Evolutionary conservation across 805 yeast genomes (phyloP), one percentile per base, ranked within the genome.

Genomic region (Cyberlindnera meyerae): DNA sequence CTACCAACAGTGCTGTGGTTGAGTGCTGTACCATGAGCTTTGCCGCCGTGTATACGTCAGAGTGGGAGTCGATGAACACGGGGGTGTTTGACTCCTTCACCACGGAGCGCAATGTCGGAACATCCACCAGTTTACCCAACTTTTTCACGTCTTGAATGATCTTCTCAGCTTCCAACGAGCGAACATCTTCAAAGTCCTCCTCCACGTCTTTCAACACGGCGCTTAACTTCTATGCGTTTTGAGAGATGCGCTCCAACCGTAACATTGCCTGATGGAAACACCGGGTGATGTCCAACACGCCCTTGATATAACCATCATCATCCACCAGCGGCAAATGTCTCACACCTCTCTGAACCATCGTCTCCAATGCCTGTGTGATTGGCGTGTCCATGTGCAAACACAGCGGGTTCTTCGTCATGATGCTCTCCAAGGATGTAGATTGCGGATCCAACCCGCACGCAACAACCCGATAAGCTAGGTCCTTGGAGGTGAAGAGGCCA

Each of bases 201-300:
- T 54, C 58, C 14, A 58, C 61, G 21, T 58, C 62, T 24, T 40
- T 46, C 27, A 60, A 32, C 2, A 58, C 56, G 2, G 47, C 49
- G 8, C 48, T 45, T 27, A 60, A 38, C 37, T 59, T 61, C 30
- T 55, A 49, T 3, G 70, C 67, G 37, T 64, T 67, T 17, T 47
- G 41, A 1, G 70, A 52, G 43, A 68, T 60, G 32, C 62, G 60
- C 42, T 69, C 73, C 18, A 68, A 47, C 32, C 68, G 49, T 3
- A 61, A 48, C 66, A 69, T 63, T 0, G 71, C 73, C 43, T 69
- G 71, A 37, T 68, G 65, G 46, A 68, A 69, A 32, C 74, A 68
- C 34, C 66, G 59, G 4, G 73, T 69, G 24, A 68, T 68, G 47
- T 69, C 70, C 18, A 69, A 48, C 11, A 69, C 61, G 2, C 72